Evolutionary conservation across 495 filamentous ascomycete genomes (phyloP).

Genomic region (Polyplosphaeria fusca): DNA sequence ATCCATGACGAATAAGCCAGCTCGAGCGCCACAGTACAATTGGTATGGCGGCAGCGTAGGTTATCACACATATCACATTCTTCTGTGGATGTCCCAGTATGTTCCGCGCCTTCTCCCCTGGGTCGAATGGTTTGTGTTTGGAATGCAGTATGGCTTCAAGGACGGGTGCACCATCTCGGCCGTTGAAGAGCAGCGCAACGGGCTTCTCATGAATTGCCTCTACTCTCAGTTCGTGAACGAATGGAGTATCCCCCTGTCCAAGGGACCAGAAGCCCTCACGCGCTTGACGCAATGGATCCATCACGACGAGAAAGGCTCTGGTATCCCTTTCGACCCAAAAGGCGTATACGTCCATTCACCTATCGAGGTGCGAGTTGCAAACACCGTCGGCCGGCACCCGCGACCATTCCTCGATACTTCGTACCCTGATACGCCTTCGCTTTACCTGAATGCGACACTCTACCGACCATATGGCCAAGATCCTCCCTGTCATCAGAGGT

Average conservation of each 20-base stretch:
- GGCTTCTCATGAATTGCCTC: conserved; percentile 91
- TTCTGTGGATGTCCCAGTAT: conserved; percentile 74
- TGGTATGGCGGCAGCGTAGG: conserved; percentile 82
- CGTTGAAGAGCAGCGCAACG: conserved; percentile 73
- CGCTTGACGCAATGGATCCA: conserved; percentile 85
- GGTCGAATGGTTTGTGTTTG: conserved; percentile 92
- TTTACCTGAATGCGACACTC: conserved; percentile 94
- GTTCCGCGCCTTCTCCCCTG: conserved; percentile 75
- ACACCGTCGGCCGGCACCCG: conserved; percentile 59
- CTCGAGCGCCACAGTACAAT: conserved; percentile 49
- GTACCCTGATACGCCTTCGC: conserved; percentile 63
- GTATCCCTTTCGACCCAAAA: conserved; percentile 75
- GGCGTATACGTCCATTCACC: conserved; percentile 89
- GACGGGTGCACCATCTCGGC: conserved; percentile 64
- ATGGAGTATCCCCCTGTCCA: conserved; percentile 88
- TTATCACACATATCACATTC: conserved; percentile 82
- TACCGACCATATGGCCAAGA: conserved; percentile 84
- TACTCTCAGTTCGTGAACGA: conserved; percentile 97
- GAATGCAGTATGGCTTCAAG: conserved; percentile 88
- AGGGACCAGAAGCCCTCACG: conserved; percentile 82
- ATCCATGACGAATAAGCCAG: conserved; percentile 61
- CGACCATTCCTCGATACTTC: conserved; percentile 80
- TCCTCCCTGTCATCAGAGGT: conserved; percentile 71
- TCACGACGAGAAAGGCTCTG: conserved; percentile 51
- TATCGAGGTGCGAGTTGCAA: conserved; percentile 83